phyloP scores from a whole-genome alignment of 768 basidiomycete species.

The Crucibulum laeve region DNA sequence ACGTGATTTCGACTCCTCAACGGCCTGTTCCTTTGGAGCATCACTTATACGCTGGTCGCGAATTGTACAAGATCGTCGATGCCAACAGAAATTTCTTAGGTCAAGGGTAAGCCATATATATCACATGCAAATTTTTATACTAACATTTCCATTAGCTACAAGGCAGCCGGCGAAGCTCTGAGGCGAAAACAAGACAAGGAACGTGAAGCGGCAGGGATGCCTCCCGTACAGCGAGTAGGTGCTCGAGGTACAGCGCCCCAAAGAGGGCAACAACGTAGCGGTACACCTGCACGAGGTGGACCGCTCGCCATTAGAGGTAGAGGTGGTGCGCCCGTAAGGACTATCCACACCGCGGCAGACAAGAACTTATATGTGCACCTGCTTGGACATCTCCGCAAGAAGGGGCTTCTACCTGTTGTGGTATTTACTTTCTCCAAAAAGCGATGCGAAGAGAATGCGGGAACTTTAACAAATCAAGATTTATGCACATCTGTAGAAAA shows the following conservation, averaged over 20 bases:
- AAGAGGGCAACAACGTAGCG: slow-evolving; percentile 54
- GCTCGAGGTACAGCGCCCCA: slow-evolving; percentile 66
- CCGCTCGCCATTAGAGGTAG: slow-evolving; percentile 33
- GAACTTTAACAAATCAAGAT: slow-evolving; percentile 83
- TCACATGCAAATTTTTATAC: not conserved
- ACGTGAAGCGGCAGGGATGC: slow-evolving; percentile 89
- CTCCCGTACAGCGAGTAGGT: slow-evolving; percentile 80
- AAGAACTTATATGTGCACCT: slow-evolving; percentile 94
- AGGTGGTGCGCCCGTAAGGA: slow-evolving; percentile 42
- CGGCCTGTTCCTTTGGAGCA: slow-evolving; percentile 97
- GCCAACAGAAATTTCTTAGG: slow-evolving; percentile 67
- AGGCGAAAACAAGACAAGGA: slow-evolving; percentile 97
- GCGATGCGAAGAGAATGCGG: slow-evolving; percentile 93
- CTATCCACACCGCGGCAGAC: slow-evolving; percentile 68
- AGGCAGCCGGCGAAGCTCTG: slow-evolving; percentile 84
- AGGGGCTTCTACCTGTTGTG: slow-evolving; percentile 85
- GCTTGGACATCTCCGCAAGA: slow-evolving; percentile 81
- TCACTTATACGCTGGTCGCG: slow-evolving; percentile 91
- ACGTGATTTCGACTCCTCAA: slow-evolving; percentile 95
- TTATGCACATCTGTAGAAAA: slow-evolving; percentile 88
- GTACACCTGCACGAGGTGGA: slow-evolving; percentile 36
- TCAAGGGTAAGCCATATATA: slow-evolving; percentile 59
- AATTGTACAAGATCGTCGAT: slow-evolving; percentile 91
- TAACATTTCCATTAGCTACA: slow-evolving; percentile 53
- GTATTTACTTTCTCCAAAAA: slow-evolving; percentile 98